These are phyloP conservation scores for Thymus quinquecostatus DNA, from an alignment of 257 asterid genomes.

Conservation along the genomic window DNA sequence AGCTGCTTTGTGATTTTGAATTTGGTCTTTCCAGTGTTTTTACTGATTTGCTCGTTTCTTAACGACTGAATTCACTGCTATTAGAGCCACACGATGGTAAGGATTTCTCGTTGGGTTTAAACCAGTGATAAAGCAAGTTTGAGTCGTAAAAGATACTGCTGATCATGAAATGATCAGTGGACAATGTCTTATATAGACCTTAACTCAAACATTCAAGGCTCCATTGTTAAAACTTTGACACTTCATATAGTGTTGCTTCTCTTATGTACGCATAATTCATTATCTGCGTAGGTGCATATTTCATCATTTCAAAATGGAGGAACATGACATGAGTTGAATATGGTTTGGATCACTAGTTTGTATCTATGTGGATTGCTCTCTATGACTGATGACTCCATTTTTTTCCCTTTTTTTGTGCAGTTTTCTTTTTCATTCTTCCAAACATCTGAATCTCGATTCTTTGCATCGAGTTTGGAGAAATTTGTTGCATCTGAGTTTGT, in stretches of 20 bases:
- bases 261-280: too few species aligned
- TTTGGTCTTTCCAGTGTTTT: too few species aligned
- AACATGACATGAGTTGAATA: too few species aligned
- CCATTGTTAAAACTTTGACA: not conserved
- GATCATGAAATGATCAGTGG: conserved; percentile 42
- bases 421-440: not conserved
- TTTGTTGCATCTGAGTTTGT: not conserved
- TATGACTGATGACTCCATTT: too few species aligned
- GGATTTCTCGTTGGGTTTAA: conserved; percentile 51
- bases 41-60: too few species aligned
- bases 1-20: not conserved
- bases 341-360: too few species aligned
- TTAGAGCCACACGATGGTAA: conserved; percentile 48
- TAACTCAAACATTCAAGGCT: conserved; percentile 21
- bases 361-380: too few species aligned
- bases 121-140: conserved; percentile 40
- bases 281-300: too few species aligned
- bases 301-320: too few species aligned
- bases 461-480: not conserved
- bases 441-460: not conserved
- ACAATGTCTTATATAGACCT: conserved; percentile 23
- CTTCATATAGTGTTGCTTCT: not conserved
- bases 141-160: conserved; percentile 37
- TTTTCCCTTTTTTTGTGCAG: too few species aligned
- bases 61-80: conserved; percentile 36